Conservation (phyloP, 148 eudicot species). For the Rheum nobile region DNA sequence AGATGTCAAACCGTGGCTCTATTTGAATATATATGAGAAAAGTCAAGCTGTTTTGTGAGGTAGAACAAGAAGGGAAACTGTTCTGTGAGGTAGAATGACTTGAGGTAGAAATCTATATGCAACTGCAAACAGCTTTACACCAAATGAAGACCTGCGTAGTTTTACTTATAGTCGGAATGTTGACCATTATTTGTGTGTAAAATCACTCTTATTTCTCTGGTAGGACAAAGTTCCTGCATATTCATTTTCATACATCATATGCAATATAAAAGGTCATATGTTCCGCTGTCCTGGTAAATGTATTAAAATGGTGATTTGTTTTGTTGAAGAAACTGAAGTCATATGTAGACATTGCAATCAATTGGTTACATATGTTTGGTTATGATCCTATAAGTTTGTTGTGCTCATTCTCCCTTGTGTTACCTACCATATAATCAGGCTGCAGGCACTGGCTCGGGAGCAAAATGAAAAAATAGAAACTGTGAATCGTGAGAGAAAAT, state of each 20-base stretch:
- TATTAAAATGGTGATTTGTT: neutral
- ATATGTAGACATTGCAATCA: neutral
- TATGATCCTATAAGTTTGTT: neutral
- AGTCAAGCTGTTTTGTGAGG: neutral
- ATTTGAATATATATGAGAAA: neutral
- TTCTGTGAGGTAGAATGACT: neutral
- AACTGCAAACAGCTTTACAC: neutral
- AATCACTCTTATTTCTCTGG: neutral
- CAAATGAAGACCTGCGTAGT: neutral
- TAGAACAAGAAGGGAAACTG: neutral
- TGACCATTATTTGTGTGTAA: neutral
- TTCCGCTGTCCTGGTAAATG: neutral
- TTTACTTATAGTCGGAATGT: neutral
- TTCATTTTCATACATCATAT: neutral
- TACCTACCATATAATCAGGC: constrained; percentile 26
- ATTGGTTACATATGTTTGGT: neutral
- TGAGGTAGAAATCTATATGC: no score
- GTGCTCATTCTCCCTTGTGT: neutral
- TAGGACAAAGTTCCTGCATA: neutral
- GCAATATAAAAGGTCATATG: neutral
- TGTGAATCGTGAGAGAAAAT: constrained; percentile 89
- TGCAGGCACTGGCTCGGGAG: constrained; percentile 60
- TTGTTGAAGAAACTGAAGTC: neutral
- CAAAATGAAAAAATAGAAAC: constrained; percentile 63
- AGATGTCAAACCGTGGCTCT: neutral